Evolutionary conservation across 208 protist species (phyloP).

Genomic region (Trypanosoma lewisi): DNA sequence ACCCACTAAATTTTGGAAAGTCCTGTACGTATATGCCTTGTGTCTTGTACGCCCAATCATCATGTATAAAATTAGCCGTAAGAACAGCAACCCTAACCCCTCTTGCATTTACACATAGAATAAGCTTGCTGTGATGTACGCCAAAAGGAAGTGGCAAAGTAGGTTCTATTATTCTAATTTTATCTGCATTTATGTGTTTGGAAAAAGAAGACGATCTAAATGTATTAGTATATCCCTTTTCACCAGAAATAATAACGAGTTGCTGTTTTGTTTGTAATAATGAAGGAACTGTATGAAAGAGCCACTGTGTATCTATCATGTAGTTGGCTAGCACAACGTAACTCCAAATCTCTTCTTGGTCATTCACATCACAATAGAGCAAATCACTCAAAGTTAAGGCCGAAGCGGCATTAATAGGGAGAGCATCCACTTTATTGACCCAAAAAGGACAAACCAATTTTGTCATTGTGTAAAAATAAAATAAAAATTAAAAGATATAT

Average conservation of each 20-base stretch:
- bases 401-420: slow-evolving; percentile 19
- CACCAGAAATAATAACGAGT: slow-evolving; percentile 59
- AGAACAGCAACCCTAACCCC: slow-evolving; percentile 69
- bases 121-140: slow-evolving; percentile 85
- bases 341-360: slow-evolving; percentile 46
- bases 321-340: slow-evolving; percentile 65
- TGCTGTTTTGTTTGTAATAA: slow-evolving; percentile 28
- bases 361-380: slow-evolving; percentile 41
- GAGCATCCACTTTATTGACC: slow-evolving; percentile 40
- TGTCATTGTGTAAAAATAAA: slow-evolving; percentile 4
- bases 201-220: slow-evolving; percentile 12
- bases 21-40: slow-evolving; percentile 85
- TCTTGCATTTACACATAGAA: slow-evolving; percentile 44
- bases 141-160: slow-evolving; percentile 69
- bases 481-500: background rate
- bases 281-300: slow-evolving; percentile 39
- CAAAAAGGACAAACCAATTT: slow-evolving; percentile 42
- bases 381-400: slow-evolving; percentile 39
- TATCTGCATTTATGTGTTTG: slow-evolving; percentile 11
- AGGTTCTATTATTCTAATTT: slow-evolving; percentile 54
- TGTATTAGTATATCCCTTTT: slow-evolving; percentile 36
- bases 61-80: slow-evolving; percentile 70
- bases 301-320: slow-evolving; percentile 69
- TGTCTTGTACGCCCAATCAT: slow-evolving; percentile 66
- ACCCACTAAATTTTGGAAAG: slow-evolving; percentile 42